These are phyloP conservation scores for Dendrothele bispora DNA, from an alignment of 768 basidiomycete species.

Conservation along the genomic window DNA sequence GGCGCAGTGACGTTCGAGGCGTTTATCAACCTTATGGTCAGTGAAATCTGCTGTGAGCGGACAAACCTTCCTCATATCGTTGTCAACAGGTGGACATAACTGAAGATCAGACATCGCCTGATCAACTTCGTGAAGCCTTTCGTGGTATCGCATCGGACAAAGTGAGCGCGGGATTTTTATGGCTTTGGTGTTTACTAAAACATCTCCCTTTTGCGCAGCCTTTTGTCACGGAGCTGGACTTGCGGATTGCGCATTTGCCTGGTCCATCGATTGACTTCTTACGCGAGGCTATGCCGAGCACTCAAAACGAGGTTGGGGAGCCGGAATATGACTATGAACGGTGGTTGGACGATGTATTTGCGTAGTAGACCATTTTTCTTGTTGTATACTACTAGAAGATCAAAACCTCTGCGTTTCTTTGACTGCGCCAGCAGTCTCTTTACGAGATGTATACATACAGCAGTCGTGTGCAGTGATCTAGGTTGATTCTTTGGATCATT, in stretches of 20 bases:
- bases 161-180: slow-evolving; percentile 39
- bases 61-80: neutral
- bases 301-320: slow-evolving; percentile 53
- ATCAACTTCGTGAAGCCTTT: slow-evolving; percentile 92
- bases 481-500: too few species aligned
- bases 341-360: slow-evolving; percentile 82
- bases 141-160: slow-evolving; percentile 88
- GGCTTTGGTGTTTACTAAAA: slow-evolving; percentile 5
- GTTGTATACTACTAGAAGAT: too few species aligned
- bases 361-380: slow-evolving; percentile 29
- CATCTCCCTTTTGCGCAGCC: slow-evolving; percentile 49
- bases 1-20: slow-evolving; percentile 92
- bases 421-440: too few species aligned
- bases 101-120: slow-evolving; percentile 92
- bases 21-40: slow-evolving; percentile 89
- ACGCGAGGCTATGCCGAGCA: slow-evolving; percentile 74
- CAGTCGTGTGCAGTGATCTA: too few species aligned
- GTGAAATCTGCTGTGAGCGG: slow-evolving; percentile 12
- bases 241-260: slow-evolving; percentile 82
- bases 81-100: slow-evolving; percentile 81
- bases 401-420: too few species aligned
- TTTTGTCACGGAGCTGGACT: slow-evolving; percentile 91
- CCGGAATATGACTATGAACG: slow-evolving; percentile 78
- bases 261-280: slow-evolving; percentile 76
- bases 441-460: too few species aligned